Conservation (phyloP, 768 basidiomycete genomes). For the Serendipita sp. region DNA sequence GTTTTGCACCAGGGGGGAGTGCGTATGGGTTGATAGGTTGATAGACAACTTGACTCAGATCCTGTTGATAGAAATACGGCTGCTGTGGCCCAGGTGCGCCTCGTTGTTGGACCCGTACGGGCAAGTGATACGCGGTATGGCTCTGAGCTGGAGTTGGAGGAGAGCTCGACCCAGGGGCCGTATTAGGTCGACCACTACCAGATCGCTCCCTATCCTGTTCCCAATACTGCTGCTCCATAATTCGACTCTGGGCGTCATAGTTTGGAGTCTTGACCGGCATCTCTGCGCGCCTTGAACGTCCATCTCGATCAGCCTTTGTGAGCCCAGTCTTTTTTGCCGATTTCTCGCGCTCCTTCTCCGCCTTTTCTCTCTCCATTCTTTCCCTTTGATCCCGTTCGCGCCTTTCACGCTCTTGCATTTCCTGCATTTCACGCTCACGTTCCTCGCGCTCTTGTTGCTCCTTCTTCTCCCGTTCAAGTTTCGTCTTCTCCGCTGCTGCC, state of each 20-base stretch:
- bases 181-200: not conserved
- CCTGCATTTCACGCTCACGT: constrained; percentile 20
- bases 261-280: constrained; percentile 77
- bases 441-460: constrained; percentile 27
- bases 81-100: constrained; percentile 1
- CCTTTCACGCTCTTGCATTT: constrained; percentile 35
- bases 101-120: constrained; percentile 5
- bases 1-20: constrained; percentile 12
- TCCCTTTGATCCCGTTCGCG: constrained; percentile 28
- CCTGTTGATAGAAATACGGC: constrained; percentile 8
- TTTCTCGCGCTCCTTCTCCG: constrained; percentile 21
- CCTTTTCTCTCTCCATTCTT: constrained; percentile 29
- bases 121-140: constrained; percentile 5
- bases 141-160: constrained; percentile 4
- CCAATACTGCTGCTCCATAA: constrained; percentile 75
- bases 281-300: constrained; percentile 52
- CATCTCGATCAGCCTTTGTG: constrained; percentile 43
- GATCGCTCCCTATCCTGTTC: not conserved
- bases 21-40: constrained; percentile 11
- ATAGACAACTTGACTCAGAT: constrained; percentile 2
- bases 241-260: constrained; percentile 87
- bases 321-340: constrained; percentile 25
- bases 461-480: constrained; percentile 21
- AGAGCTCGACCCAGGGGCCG: not conserved
- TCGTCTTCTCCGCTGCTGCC: constrained; percentile 24